phyloP scores from a whole-genome alignment of 768 basidiomycete species.

The Termitomyces sp. region DNA sequence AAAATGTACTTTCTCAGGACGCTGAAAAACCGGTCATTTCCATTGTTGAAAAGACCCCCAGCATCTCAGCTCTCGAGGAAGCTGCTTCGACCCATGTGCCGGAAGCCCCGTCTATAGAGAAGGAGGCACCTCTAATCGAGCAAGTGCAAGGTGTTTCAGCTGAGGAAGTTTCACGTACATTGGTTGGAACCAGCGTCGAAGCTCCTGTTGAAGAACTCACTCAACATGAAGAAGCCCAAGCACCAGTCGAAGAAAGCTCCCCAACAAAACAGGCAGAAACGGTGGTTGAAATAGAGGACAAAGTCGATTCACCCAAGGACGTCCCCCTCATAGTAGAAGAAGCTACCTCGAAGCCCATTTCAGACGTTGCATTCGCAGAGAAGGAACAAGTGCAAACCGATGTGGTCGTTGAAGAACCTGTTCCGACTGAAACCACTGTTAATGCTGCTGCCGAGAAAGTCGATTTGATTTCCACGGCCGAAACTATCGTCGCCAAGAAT shows the following conservation, averaged over 20 bases:
- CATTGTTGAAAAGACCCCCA: not conserved
- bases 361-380: not conserved
- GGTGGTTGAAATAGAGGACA: not conserved
- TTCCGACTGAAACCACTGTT: not conserved
- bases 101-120: not conserved
- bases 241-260: not conserved
- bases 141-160: not conserved
- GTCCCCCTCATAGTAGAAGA: not conserved
- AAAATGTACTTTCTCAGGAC: not conserved
- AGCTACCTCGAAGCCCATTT: not conserved
- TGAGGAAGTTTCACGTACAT: not conserved
- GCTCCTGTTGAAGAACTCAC: not conserved
- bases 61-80: not conserved
- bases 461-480: not conserved
- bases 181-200: not conserved
- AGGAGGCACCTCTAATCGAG: not conserved
- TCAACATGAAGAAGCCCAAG: not conserved
- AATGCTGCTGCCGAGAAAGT: not conserved
- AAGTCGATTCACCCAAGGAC: not conserved
- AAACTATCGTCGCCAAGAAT: not conserved
- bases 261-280: not conserved
- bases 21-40: not conserved
- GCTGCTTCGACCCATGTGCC: too few relatives aligned
- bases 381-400: not conserved
- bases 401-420: not conserved